Evolutionary conservation across 2,329 filamentous ascomycete species (phyloP).

Genomic region (Lachnellula subtilissima): DNA sequence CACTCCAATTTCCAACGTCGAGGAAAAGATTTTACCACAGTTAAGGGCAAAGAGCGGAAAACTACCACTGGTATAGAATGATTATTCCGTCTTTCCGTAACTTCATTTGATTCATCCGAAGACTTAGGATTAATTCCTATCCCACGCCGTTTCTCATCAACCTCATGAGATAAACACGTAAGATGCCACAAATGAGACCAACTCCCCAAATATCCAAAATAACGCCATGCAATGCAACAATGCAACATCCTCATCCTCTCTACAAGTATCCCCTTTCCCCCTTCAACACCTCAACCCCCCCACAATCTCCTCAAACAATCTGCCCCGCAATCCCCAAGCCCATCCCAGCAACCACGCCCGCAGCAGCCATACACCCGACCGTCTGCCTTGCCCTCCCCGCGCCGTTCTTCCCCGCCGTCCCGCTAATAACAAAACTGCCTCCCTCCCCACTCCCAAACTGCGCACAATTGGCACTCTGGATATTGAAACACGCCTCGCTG

Average conservation of each 20-base stretch:
- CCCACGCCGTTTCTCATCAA: no score
- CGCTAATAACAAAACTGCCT: conserved; percentile 14
- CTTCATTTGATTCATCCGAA: no score
- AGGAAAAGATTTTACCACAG: no score
- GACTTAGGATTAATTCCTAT: no score
- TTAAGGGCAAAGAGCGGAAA: no score
- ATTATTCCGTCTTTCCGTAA: no score
- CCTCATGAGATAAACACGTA: no score
- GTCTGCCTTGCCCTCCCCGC: conserved; percentile 23
- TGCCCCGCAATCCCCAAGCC: conserved; percentile 24
- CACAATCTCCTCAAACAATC: conserved; percentile 18
- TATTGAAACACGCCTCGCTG: conserved; percentile 43
- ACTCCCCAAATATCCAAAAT: neutral
- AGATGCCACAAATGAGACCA: neutral
- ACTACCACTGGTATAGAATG: no score
- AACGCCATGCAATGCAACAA: neutral
- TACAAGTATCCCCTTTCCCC: neutral
- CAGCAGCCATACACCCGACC: conserved; percentile 20
- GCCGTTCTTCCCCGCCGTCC: conserved; percentile 14
- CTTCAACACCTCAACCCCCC: neutral
- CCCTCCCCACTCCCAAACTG: conserved; percentile 19
- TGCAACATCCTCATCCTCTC: no score
- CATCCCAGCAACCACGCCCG: conserved; percentile 21
- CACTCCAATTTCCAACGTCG: no score
- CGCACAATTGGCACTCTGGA: conserved; percentile 25